Conservation (phyloP, 2,329 filamentous ascomycete genomes). For the Pseudogymnoascus verrucosus region DNA sequence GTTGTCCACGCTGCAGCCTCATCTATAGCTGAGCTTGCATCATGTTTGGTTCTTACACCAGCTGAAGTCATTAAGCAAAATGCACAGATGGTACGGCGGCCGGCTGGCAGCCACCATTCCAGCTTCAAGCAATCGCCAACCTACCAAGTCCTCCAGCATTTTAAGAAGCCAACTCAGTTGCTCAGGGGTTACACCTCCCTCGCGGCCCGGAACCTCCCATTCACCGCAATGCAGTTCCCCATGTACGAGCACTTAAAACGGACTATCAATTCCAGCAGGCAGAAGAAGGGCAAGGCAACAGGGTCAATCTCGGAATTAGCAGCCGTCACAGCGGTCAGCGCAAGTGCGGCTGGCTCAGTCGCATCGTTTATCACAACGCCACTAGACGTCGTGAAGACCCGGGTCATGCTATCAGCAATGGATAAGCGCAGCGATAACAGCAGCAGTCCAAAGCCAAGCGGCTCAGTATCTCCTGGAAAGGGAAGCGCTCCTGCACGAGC, state of each 20-base stretch:
- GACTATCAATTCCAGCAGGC: constrained; percentile 39
- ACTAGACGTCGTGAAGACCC: constrained; percentile 81
- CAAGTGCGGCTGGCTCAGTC: constrained; percentile 64
- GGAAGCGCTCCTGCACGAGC: constrained; percentile 14
- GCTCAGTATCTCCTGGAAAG: constrained; percentile 15
- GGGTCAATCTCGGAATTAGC: constrained; percentile 54
- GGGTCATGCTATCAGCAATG: constrained; percentile 69
- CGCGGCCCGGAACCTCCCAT: constrained; percentile 74
- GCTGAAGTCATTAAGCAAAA: constrained; percentile 92
- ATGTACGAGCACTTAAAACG: constrained; percentile 67
- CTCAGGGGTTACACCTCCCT: constrained; percentile 72
- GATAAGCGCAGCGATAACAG: constrained; percentile 23
- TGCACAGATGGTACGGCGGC: constrained; percentile 65
- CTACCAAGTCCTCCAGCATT: constrained; percentile 47
- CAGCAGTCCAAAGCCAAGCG: neutral
- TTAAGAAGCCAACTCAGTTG: constrained; percentile 48
- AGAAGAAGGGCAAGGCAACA: constrained; percentile 23
- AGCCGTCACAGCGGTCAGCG: constrained; percentile 63
- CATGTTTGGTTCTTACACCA: constrained; percentile 78
- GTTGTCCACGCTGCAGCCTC: constrained; percentile 68
- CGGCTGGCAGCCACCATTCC: constrained; percentile 31
- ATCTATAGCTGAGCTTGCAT: constrained; percentile 70
- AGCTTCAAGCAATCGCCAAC: constrained; percentile 40
- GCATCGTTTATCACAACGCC: constrained; percentile 81
- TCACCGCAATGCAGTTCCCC: constrained; percentile 83